These are phyloP conservation scores for Saccharomycopsis schoenii DNA, from an alignment of 805 yeast genomes.

Conservation along the genomic window DNA sequence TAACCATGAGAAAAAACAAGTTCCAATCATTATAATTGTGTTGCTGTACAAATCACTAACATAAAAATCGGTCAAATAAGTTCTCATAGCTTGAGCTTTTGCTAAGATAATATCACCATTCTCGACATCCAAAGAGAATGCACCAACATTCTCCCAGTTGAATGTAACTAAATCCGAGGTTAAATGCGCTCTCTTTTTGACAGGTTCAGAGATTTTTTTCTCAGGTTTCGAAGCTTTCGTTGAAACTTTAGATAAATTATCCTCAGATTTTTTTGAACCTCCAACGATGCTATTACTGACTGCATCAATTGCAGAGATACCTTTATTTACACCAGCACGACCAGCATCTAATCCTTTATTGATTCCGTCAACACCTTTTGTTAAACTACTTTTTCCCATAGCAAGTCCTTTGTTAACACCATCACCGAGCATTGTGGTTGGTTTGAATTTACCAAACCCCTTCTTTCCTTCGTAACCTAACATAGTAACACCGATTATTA, in stretches of 20 bases:
- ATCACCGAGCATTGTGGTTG: conserved; percentile 1
- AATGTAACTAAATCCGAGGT: conserved; percentile 16
- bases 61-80: conserved; percentile 58
- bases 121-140: conserved; percentile 2
- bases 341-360: conserved; percentile 2
- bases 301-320: not conserved
- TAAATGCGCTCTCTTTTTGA: conserved; percentile 5
- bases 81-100: conserved; percentile 34
- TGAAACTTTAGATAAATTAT: not conserved
- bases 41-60: conserved; percentile 68
- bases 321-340: conserved; percentile 1
- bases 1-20: conserved; percentile 64
- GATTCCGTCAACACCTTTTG: not conserved
- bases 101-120: conserved; percentile 19
- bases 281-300: not conserved
- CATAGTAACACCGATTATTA: not conserved
- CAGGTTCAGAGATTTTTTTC: not conserved
- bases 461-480: conserved; percentile 2
- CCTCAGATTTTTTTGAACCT: not conserved
- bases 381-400: not conserved
- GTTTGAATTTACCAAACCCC: conserved; percentile 14
- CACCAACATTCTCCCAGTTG: conserved; percentile 17
- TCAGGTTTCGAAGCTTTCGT: not conserved
- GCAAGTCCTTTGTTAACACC: conserved; percentile 5
- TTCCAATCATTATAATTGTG: conserved; percentile 51